Evolutionary conservation across 192 early-diverging fungal genomes (phyloP).

Genomic region (Backusella parvicylindrica): DNA sequence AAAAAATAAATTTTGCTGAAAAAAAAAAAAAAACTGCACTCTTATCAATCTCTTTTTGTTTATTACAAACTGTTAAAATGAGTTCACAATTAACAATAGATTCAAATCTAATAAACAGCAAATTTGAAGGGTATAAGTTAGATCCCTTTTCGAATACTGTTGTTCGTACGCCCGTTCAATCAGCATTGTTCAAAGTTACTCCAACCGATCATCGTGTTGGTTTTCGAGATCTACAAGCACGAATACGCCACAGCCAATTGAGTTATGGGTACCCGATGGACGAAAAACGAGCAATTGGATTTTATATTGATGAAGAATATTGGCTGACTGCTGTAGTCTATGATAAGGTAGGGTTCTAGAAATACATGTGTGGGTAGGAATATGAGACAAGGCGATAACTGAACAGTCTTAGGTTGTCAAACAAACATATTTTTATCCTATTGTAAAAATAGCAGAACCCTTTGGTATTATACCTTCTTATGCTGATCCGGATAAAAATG

Average conservation of each 20-base stretch:
- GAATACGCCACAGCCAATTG: slow-evolving; percentile 67
- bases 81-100: slow-evolving; percentile 16
- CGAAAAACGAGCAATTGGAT: slow-evolving; percentile 14
- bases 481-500: slow-evolving; percentile 15
- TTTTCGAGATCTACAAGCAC: slow-evolving; percentile 59
- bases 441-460: slow-evolving; percentile 11
- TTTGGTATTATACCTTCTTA: slow-evolving; percentile 20
- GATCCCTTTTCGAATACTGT: slow-evolving; percentile 44
- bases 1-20: no score
- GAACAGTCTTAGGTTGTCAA: background rate
- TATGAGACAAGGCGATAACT: background rate
- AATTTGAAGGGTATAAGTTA: slow-evolving; percentile 75
- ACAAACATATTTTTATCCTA: background rate
- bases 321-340: slow-evolving; percentile 31
- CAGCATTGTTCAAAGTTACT: slow-evolving; percentile 33
- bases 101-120: slow-evolving; percentile 49
- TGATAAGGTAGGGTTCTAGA: slow-evolving; percentile 31
- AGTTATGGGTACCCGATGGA: slow-evolving; percentile 37
- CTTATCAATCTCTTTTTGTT: background rate
- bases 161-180: slow-evolving; percentile 21
- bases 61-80: background rate
- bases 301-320: slow-evolving; percentile 38
- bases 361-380: background rate
- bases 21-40: no score
- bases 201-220: slow-evolving; percentile 47